A percentile compares a stretch with the other conserved stretches of the same genome.
Conservation (phyloP, 306 rosid species). For the Spatholobus suberectus region DNA sequence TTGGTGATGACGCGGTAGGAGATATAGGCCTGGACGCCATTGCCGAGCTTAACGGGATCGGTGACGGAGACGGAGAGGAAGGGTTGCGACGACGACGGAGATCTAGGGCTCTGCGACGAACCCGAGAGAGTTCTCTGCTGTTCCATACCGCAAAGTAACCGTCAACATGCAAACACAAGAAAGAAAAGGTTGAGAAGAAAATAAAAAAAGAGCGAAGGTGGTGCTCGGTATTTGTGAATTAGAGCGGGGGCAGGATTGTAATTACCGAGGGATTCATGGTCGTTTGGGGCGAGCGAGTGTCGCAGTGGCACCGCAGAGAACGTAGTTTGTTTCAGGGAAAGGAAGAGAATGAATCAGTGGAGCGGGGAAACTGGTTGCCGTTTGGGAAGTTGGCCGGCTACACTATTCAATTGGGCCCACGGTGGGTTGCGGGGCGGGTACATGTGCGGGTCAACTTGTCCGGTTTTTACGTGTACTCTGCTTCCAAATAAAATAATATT, state of each 20-base stretch:
- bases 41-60: conserved; percentile 97
- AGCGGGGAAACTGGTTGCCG: conserved; percentile 9
- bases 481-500: background rate
- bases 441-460: background rate
- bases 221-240: conserved; percentile 21
- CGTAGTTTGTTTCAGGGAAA: background rate
- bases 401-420: background rate
- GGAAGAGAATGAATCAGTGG: background rate
- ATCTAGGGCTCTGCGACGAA: conserved; percentile 91
- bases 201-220: background rate
- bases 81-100: conserved; percentile 84
- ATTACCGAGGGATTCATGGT: conserved; percentile 60
- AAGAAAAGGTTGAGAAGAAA: background rate
- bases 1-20: conserved; percentile 94
- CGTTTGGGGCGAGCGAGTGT: background rate
- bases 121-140: conserved; percentile 76
- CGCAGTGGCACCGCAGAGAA: background rate
- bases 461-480: background rate
- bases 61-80: conserved; percentile 83
- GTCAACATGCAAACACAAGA: conserved; percentile 11
- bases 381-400: background rate
- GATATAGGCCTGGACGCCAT: conserved; percentile 97
- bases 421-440: background rate
- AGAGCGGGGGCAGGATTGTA: conserved; percentile 50
- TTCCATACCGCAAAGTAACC: conserved; percentile 53